Evolutionary conservation across 73 alveolate genomes (phyloP).

Genomic region (Paramecium caudatum): DNA sequence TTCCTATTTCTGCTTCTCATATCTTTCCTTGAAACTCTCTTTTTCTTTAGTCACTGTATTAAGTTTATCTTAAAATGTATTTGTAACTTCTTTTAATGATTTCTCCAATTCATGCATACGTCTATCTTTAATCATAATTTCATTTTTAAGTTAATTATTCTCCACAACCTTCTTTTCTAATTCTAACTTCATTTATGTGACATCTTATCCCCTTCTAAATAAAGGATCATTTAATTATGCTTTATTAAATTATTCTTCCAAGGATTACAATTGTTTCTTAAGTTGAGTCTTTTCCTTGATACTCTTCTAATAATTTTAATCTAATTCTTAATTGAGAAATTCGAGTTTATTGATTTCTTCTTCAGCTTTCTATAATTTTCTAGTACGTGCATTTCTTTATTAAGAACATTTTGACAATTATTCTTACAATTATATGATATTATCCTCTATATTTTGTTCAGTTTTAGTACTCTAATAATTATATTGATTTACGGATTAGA

Average conservation of each 20-base stretch:
- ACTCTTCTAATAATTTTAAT: conserved; percentile 27
- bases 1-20: conserved; percentile 16
- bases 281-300: conserved; percentile 53
- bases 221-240: conserved; percentile 62
- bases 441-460: conserved; percentile 13
- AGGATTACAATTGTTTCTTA: background rate
- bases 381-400: background rate
- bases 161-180: conserved; percentile 56
- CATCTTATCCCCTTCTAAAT: conserved; percentile 65
- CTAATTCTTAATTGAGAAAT: background rate
- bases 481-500: conserved; percentile 29
- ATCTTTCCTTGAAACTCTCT: conserved; percentile 46
- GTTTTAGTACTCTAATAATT: background rate
- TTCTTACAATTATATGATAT: background rate
- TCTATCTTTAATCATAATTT: conserved; percentile 49
- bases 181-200: conserved; percentile 58
- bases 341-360: background rate
- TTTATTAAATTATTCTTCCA: conserved; percentile 64
- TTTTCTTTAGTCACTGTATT: conserved; percentile 54
- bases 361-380: background rate
- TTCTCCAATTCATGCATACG: conserved; percentile 37
- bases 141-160: conserved; percentile 44
- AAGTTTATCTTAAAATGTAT: conserved; percentile 52
- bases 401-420: background rate
- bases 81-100: conserved; percentile 19